Evolutionary conservation across 108 stramenopile genomes (phyloP), one percentile per base, ranked within the genome.

Genomic region (Cyclotella baltica): DNA sequence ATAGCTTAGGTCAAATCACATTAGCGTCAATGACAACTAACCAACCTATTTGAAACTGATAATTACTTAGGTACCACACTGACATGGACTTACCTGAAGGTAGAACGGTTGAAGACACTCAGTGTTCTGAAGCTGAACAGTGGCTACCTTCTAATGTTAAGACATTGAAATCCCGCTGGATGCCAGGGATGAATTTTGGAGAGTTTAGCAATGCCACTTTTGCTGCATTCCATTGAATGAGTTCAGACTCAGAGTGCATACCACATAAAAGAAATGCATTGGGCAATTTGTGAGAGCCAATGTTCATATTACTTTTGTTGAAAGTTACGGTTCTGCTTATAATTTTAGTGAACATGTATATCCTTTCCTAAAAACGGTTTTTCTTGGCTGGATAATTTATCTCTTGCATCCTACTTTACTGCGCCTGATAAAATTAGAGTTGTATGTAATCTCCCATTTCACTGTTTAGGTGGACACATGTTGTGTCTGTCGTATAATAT

Each of bases 201-300:
- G 88, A 94, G 47, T 94, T 94, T 68, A 75, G 76, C 36, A 75
- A 85, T 67, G 89, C 91, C 0, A 92, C 93, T 16, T 90, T 90
- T 72, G 47, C 72, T 30, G 90, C 91, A 13, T 94, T 92, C 75
- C 86, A 90, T 79, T 88, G 70, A 78, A 3, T 11, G 4, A 33
- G 23, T 46, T 38, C 4, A 11, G 20, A 19, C 11, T 37, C 40
- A 43, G 13, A 43, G 40, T 43, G 40, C 40, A 43, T 43, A 6
- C 40, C 40, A 13, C 40, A 43, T 43, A 43, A 43, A n/a, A n/a
- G n/a, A n/a, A n/a, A n/a, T n/a, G n/a, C n/a, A n/a, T n/a, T n/a
- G n/a, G n/a, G n/a, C n/a, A n/a, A n/a, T n/a, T n/a, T n/a, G n/a
- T n/a, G n/a, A n/a, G n/a, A n/a, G n/a, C n/a, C n/a, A n/a, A n/a